phyloP scores from a whole-genome alignment of 257 asterid species.

The Solanum pinnatisectum region DNA sequence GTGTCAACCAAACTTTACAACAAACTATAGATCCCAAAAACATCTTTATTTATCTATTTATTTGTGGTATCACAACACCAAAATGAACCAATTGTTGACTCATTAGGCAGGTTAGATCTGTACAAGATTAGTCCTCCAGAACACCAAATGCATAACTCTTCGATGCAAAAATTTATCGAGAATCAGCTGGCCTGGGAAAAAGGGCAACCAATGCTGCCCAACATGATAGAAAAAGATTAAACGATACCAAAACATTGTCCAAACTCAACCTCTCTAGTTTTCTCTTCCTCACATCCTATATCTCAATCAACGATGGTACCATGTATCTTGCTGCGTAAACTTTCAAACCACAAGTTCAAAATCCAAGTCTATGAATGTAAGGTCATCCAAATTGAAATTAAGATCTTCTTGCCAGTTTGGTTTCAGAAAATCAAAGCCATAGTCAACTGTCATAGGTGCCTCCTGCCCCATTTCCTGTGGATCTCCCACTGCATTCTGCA shows the following conservation, averaged over 20 bases:
- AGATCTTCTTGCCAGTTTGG: slow-evolving; percentile 57
- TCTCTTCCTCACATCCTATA: neutral
- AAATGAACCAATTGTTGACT: neutral
- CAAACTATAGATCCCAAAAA: neutral
- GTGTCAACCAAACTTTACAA: neutral
- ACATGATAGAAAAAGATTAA: neutral
- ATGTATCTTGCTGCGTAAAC: neutral
- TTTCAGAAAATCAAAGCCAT: slow-evolving; percentile 41
- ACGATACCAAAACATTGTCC: neutral
- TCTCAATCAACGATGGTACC: neutral
- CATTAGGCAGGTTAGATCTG: neutral
- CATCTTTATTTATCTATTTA: neutral
- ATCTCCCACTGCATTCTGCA: neutral
- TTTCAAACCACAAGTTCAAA: slow-evolving; percentile 13
- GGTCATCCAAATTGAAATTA: slow-evolving; percentile 26
- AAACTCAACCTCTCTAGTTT: neutral
- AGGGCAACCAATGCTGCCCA: neutral
- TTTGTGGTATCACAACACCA: neutral
- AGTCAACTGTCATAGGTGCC: slow-evolving; percentile 5
- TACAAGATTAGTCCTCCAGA: neutral
- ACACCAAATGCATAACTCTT: neutral
- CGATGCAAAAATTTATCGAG: slow-evolving; percentile 12
- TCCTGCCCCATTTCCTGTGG: slow-evolving; percentile 6
- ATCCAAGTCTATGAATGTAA: slow-evolving; percentile 22
- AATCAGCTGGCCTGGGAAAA: slow-evolving; percentile 3